Conservation (phyloP, 2,329 filamentous ascomycete genomes). For the Penicillium sp. region DNA sequence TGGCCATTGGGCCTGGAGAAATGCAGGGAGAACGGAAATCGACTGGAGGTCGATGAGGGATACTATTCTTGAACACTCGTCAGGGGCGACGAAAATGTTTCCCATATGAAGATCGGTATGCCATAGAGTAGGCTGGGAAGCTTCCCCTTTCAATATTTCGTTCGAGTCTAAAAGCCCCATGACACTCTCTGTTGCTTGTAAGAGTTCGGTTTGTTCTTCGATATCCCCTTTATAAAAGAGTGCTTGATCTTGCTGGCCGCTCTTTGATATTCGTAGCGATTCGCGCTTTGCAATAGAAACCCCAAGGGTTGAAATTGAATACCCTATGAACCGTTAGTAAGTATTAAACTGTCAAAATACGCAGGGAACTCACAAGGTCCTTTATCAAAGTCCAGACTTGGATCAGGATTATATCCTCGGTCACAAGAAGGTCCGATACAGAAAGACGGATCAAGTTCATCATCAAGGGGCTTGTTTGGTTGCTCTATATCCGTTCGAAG, state of each 20-base stretch:
- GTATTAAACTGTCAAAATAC: too few relatives aligned
- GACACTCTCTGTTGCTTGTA: constrained; percentile 12
- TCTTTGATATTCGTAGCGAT: constrained; percentile 14
- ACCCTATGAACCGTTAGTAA: constrained; percentile 17
- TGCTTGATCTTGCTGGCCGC: neutral
- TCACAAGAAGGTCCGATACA: constrained; percentile 23
- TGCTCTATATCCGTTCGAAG: constrained; percentile 13
- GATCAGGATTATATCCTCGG: constrained; percentile 13
- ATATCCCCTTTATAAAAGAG: constrained; percentile 12
- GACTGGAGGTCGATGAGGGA: constrained; percentile 30
- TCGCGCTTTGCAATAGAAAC: constrained; percentile 20
- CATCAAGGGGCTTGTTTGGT: constrained; percentile 5
- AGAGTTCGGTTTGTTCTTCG: constrained; percentile 14
- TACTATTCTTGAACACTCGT: constrained; percentile 23
- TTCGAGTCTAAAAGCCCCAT: constrained; percentile 21
- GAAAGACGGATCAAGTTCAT: constrained; percentile 19
- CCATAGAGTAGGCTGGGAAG: constrained; percentile 23
- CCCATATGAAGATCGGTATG: constrained; percentile 32
- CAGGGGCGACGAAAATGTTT: constrained; percentile 34
- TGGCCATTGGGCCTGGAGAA: constrained; percentile 32
- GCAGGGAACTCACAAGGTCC: constrained; percentile 17
- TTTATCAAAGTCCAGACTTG: constrained; percentile 3
- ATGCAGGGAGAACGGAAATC: constrained; percentile 27
- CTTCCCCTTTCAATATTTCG: constrained; percentile 7
- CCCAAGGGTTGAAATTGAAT: constrained; percentile 14